Conservation (phyloP, 306 rosid genomes). For the Dalbergia oliveri region DNA sequence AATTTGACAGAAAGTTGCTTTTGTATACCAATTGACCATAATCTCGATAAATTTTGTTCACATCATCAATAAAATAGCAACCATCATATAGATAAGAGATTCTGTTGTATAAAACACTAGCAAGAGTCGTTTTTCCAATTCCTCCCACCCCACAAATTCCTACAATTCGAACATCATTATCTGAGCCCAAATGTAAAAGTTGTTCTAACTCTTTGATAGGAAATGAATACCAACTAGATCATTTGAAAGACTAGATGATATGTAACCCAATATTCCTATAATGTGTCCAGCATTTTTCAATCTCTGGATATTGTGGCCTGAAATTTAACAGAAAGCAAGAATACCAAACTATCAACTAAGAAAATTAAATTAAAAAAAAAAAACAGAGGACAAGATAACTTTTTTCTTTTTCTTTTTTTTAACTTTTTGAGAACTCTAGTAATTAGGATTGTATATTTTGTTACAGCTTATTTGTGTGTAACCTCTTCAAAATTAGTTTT, state of each 20-base stretch:
- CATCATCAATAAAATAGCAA: neutral
- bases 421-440: too few species aligned
- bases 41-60: neutral
- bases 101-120: neutral
- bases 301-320: neutral
- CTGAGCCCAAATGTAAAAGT: neutral
- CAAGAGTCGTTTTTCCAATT: constrained; percentile 44
- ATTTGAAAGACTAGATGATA: constrained; percentile 2
- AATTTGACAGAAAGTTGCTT: constrained; percentile 9
- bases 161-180: constrained; percentile 15
- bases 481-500: too few species aligned
- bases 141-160: constrained; percentile 50
- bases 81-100: constrained; percentile 16
- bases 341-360: too few species aligned
- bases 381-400: too few species aligned
- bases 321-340: too few species aligned
- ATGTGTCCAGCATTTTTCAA: neutral
- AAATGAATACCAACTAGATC: constrained; percentile 38
- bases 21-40: neutral
- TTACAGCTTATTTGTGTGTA: too few species aligned
- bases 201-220: constrained; percentile 27
- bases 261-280: neutral
- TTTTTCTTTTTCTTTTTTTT: too few species aligned
- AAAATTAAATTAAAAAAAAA: too few species aligned
- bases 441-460: too few species aligned